Evolutionary conservation across 805 yeast genomes (phyloP), one percentile per base, ranked within the genome.

Genomic region (Cyberlindnera americana): DNA sequence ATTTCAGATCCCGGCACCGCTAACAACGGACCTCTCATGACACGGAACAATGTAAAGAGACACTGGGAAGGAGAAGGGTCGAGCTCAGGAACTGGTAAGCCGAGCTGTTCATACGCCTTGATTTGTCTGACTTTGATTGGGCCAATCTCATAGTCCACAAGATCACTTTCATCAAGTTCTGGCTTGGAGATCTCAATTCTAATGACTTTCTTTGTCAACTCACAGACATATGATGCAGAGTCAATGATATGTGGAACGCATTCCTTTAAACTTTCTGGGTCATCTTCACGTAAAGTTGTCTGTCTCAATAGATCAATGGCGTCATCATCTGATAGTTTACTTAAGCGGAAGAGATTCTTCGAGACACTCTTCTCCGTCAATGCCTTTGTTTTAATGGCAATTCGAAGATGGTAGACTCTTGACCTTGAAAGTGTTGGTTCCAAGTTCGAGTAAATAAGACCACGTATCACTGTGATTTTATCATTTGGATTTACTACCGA

Each of bases 11-110:
- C 62, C 3, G 71, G 62, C 2, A 55, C 59, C 18, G 71, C 57
- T 8, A 66, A 56, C 17, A 87, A 58, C 0, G 95, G 91, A 2
- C 88, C 90, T 46, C 69, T 75, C 33, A 86, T 62, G 8, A 83
- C 81, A 44, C 76, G 78, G 49, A 73, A 69, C 14, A 87, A 53
- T 0, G 87, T 81, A 35, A 66, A 65, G 17, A 83, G 64, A 49
- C 95, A 82, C 31, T 72, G 74, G 0, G 73, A 57, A 3, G 79
- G 73, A 3, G 75, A 62, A 0, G 95, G 90, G 1, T 62, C 32
- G 9, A 11, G 6, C 3, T 24, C 38, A 21, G 31, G 33, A 22
- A 27, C 33, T 15, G 33, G 18, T 21, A 16, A n/a, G 22, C 38
- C 33, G 5, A 33, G 15, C 10, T n/a, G 7, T 9, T 18, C 15